Evolutionary conservation across 208 protist genomes (phyloP).

Genomic region (Jaenimonas drosophilae): DNA sequence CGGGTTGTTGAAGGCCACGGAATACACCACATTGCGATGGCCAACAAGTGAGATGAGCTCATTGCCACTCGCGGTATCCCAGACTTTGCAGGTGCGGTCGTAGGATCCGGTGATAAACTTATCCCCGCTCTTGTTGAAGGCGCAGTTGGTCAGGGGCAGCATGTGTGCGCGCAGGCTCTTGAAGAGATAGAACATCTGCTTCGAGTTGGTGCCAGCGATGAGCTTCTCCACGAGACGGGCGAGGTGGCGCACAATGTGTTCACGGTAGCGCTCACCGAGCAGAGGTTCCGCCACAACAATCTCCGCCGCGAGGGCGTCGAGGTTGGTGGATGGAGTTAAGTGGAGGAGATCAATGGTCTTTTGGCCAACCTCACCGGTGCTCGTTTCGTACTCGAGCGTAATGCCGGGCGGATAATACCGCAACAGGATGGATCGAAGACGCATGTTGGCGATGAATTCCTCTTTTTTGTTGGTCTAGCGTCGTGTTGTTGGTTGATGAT

Average conservation of each 20-base stretch:
- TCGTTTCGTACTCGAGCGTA: constrained; percentile 89
- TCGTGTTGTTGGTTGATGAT: no score
- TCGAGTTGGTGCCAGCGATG: constrained; percentile 44
- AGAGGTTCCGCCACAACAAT: constrained; percentile 88
- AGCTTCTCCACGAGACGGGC: constrained; percentile 86
- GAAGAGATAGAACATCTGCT: constrained; percentile 90
- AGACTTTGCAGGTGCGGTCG: constrained; percentile 95
- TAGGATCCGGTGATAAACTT: constrained; percentile 94
- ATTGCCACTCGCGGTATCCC: constrained; percentile 90
- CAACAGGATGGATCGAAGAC: constrained; percentile 90
- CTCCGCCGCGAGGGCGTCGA: constrained; percentile 72
- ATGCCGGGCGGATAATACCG: constrained; percentile 94
- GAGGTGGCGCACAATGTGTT: constrained; percentile 77
- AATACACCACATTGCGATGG: constrained; percentile 96
- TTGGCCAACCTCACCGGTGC: constrained; percentile 54
- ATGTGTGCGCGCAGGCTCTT: constrained; percentile 93
- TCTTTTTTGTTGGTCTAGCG: constrained; percentile 5
- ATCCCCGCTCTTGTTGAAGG: constrained; percentile 93
- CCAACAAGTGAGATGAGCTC: constrained; percentile 90
- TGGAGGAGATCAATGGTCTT: constrained; percentile 91
- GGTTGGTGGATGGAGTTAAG: constrained; percentile 70
- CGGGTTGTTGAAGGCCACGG: constrained; percentile 94
- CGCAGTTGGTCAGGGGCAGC: constrained; percentile 95
- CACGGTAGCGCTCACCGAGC: constrained; percentile 59
- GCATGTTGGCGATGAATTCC: no score